Base-by-base conservation (phyloP, 306 rosid genomes). In the Sicyos edulis region DNA sequence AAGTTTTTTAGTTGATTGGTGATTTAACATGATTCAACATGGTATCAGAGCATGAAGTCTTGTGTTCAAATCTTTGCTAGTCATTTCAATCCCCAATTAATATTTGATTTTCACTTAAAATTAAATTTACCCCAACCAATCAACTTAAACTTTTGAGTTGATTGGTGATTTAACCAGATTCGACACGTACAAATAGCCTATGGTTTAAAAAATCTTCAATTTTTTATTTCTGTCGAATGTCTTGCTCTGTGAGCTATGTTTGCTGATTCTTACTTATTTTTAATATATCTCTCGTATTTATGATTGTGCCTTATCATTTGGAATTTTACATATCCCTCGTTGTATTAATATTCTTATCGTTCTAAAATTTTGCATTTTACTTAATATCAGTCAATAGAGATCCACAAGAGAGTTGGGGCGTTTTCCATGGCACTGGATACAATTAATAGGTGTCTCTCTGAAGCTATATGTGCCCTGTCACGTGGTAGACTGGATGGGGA, bases 401-500 rank as follows among this genome's bases (percentile, higher is more conserved):
- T 93, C 77, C 91, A 91, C 85, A 93, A 87, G 86, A 89, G 99
- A 76, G 87, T 93, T 54, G 95, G 95, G 32, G 96, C 97, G 72
- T 91, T 93, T 80, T 93, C 99, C 63, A 80, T 83, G 89, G 99
- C 99, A 12, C 75, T 93, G 81, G 92, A 93, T 80, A 91, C 96
- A 57, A 91, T 89, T 82, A 93, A 91, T 72, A 93, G 85, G 86
- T 93, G 97, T 83, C 90, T 93, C 67, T 88, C 99, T 24, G 97
- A 93, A 82, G 96, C 99, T 71, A 82, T 93, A 72, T 91, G 96
- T 70, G 83, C 97, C 63, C 79, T 93, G 66, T 87, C 92, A 83
- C 96, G 92, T 70, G 99, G 99, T 77, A 88, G 92, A 82, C 79
- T 84, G 78, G 99, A 93, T 78, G 99, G 97, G 5, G 99, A 93